Base-by-base conservation (phyloP, 148 eudicot species). In the Camellia japonica region DNA sequence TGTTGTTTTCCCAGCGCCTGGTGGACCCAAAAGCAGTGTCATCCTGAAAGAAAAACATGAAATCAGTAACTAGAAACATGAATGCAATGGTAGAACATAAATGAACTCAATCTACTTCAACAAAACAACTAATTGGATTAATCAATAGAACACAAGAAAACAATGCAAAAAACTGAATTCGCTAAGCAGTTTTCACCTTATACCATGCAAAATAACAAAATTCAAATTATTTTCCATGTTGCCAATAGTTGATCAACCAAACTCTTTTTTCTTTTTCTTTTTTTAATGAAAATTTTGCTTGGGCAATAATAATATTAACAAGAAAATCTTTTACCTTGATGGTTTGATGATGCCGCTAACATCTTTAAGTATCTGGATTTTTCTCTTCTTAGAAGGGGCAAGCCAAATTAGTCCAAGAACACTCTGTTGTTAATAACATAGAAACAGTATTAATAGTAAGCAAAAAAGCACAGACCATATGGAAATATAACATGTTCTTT, bases 11-110 rank as follows among this genome's bases (percentile, higher is more conserved):
- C 97, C 97, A 65, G 97, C 85, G 77, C 90, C 87, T 30, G 96
- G 96, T 68, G 96, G 96, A 60, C 96, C 96, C 75, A 92, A 79
- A 82, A 92, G 93, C 73, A 92, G 82, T 49, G 96, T 90, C 90
- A 92, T 85, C 90, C 95, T 92, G 87, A 71, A 69, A 47, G 38
- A 30, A 30, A 30, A 30, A 30, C 38, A 63, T 66, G 6, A 15
- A 38, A 5, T 52, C 38, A 30, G 38, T 30, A 30, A 30, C 38
- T 1, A 30, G 38, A 55, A 41, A 4, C 30, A 49, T 30, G 11
- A 75, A 79, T 3, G 30, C 8, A 56, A 51, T 3, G 1, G 16
- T 12, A 66, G 42, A 16, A 44, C 38, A 19, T 38, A 44, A 43
- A 8, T n/a, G 4, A 62, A 63, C 9, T 30, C 0, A 72, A 43